These are phyloP conservation scores for Phytophthora boehmeriae DNA, from an alignment of 352 stramenopile species.

Conservation along the genomic window DNA sequence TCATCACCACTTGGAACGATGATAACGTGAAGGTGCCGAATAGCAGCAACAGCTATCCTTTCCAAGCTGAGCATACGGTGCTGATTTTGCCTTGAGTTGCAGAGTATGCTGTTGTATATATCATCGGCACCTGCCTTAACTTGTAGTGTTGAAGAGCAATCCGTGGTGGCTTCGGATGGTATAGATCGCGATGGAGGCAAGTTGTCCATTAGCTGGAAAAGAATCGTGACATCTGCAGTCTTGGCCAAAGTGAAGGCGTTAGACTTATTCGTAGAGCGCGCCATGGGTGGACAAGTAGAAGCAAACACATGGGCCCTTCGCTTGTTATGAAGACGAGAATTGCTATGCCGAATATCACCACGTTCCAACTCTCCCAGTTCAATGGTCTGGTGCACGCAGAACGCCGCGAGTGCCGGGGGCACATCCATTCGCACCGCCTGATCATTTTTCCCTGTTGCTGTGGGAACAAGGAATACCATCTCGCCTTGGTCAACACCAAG, in stretches of 20 bases:
- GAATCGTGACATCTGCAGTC: constrained; percentile 22
- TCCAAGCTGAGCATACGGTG: constrained; percentile 38
- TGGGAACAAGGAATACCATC: constrained; percentile 56
- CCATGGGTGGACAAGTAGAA: constrained; percentile 30
- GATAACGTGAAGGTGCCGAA: constrained; percentile 51
- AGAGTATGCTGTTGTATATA: constrained; percentile 31
- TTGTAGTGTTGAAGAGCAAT: constrained; percentile 7
- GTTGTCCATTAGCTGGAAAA: constrained; percentile 40
- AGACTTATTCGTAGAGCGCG: constrained; percentile 5
- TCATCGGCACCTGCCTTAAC: constrained; percentile 40
- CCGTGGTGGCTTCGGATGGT: neutral
- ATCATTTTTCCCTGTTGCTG: constrained; percentile 17
- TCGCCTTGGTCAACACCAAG: constrained; percentile 46
- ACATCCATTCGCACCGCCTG: constrained; percentile 34
- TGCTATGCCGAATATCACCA: neutral
- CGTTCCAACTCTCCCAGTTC: constrained; percentile 16
- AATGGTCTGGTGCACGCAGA: constrained; percentile 50
- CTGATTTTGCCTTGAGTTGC: constrained; percentile 9
- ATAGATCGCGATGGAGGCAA: constrained; percentile 6
- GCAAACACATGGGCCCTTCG: constrained; percentile 43
- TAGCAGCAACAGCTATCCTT: constrained; percentile 34
- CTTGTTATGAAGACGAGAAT: constrained; percentile 20
- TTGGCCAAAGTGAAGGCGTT: neutral
- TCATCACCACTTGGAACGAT: constrained; percentile 30
- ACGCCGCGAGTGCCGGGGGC: constrained; percentile 27